Percentiles rank a stretch among this genome's conserved stretches.
phyloP scores from a whole-genome alignment of 164 flowering plant genomes.

The Sextonia rubra region DNA sequence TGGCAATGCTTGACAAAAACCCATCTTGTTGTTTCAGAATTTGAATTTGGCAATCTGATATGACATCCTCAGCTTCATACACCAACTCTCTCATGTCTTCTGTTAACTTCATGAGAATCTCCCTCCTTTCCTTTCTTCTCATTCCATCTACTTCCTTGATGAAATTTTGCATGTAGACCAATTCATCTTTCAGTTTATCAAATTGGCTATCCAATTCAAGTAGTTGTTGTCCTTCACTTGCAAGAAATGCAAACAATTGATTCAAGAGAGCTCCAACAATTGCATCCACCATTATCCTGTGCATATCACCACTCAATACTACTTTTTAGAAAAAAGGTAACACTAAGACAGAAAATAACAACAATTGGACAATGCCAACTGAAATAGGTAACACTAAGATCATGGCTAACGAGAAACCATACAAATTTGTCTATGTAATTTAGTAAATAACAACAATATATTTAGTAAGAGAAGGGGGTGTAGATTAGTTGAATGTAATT shows the following conservation, averaged over 20 bases:
- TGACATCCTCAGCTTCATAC: not conserved
- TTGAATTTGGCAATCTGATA: not conserved
- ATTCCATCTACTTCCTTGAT: not conserved
- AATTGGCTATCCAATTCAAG: not conserved
- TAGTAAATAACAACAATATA: too few relatives aligned
- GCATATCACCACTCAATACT: too few relatives aligned
- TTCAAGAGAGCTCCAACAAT: not conserved
- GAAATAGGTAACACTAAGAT: too few relatives aligned
- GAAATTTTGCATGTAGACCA: not conserved
- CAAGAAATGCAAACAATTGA: not conserved
- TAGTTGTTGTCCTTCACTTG: not conserved
- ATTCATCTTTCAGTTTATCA: not conserved
- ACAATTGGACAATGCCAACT: too few relatives aligned
- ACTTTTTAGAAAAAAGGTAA: too few relatives aligned
- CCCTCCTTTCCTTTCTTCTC: not conserved
- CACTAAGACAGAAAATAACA: too few relatives aligned
- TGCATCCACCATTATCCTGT: not conserved
- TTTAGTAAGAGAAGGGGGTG: too few relatives aligned
- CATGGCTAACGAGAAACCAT: too few relatives aligned
- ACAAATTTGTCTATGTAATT: too few relatives aligned
- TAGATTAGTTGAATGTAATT: too few relatives aligned
- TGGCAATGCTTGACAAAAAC: not conserved
- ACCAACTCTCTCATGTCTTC: not conserved
- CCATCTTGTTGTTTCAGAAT: not conserved
- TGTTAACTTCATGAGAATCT: not conserved